Evolutionary conservation across 345 rosid genomes (phyloP), one percentile per base, ranked within the genome.

Genomic region (Hibiscus trionum): DNA sequence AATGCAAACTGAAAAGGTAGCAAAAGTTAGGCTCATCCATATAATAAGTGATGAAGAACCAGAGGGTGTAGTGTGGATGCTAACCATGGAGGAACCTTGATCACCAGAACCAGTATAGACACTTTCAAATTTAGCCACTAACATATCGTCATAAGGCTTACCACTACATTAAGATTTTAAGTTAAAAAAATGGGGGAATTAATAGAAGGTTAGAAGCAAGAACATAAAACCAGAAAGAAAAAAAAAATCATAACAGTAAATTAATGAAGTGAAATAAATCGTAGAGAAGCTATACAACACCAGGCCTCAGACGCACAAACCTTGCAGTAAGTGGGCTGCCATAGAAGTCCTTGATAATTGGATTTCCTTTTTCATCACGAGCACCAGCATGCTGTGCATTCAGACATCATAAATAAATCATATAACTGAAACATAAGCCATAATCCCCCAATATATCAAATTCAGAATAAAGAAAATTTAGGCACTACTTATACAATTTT

Each of bases 61-160:
- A 44, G 14, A 69, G 64, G 68, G 66, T 69, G 58, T 4, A 73
- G 66, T 69, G 58, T 4, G 71, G 53, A 61, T 76, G 47, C 94
- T 82, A 72, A 93, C 99, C 99, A 91, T 88, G 57, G 97, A 88
- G 80, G 97, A 91, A 19, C 96, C 97, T 61, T 82, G 91, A 56
- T 93, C 98, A 61, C 93, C 94, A 61, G 99, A 90, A 80, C 96
- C 98, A 70, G 98, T 89, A 69, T 89, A 93, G 72, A 93, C 90
- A 76, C 88, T 85, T 80, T 93, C 99, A 33, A 88, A 73, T 78
- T 91, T 96, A 58, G 94, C 97, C 56, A 96, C 84, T 46, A 96
- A 80, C 74, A 83, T 84, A 44, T 91, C 85, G 59, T 96, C 98
- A 68, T 87, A 86, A 53, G 85, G 78, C 85, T 91, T 93, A 66